Conservation (phyloP, 495 filamentous ascomycete species). For the Penicillium paxilli region DNA sequence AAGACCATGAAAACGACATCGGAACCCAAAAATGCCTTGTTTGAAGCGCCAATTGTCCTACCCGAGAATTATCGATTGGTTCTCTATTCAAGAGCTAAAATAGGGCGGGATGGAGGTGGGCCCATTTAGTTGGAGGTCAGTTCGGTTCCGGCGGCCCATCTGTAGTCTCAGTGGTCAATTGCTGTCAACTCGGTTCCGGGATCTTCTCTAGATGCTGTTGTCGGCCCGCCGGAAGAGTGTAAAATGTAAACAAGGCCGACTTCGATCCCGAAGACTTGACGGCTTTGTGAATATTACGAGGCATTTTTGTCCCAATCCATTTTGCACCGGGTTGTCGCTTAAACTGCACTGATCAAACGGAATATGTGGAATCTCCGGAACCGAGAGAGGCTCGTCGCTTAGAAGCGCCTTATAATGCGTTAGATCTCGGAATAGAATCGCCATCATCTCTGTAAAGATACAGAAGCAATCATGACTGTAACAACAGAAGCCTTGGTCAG, state of each 20-base stretch:
- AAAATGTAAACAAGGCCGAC: not conserved
- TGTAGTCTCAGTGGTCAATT: not conserved
- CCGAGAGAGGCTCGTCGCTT: not conserved
- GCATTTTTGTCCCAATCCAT: not conserved
- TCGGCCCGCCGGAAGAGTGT: not conserved
- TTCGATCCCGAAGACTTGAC: not conserved
- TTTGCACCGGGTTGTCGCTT: not conserved
- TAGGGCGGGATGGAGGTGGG: conserved; percentile 2
- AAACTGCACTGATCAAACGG: not conserved
- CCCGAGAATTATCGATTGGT: not conserved
- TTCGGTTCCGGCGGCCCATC: conserved; percentile 9
- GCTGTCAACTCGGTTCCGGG: conserved; percentile 6
- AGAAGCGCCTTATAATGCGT: not conserved
- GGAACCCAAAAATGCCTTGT: not conserved
- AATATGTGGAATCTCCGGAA: not conserved
- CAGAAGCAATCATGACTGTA: not conserved
- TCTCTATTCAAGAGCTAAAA: not conserved
- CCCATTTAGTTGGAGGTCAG: not conserved
- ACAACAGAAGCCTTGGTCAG: not conserved
- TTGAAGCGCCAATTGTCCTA: not conserved
- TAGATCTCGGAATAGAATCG: not conserved
- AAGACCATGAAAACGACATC: not conserved
- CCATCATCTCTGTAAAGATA: not conserved
- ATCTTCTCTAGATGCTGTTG: not conserved
- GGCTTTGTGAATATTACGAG: not conserved